Evolutionary conservation across 192 early-diverging fungal genomes (phyloP).

Genomic region (Backusella mclennaniae): DNA sequence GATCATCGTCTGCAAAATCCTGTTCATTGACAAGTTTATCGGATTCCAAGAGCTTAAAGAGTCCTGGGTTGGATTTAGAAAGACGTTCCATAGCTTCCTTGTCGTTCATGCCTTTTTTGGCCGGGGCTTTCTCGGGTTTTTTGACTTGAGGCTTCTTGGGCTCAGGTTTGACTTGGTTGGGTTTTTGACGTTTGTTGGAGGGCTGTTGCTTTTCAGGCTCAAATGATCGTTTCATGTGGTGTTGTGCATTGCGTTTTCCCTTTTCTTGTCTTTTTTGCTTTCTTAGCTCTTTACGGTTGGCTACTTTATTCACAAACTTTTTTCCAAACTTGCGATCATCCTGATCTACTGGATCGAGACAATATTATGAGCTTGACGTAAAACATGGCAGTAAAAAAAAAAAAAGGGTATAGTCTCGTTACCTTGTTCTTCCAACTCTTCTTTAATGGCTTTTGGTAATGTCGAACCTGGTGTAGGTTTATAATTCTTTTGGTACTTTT

Average conservation of each 20-base stretch:
- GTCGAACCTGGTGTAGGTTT: constrained; percentile 3
- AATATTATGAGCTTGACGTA: not conserved
- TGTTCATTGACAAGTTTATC: constrained; percentile 36
- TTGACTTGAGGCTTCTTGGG: not conserved
- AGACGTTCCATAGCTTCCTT: constrained; percentile 41
- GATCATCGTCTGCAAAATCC: constrained; percentile 44
- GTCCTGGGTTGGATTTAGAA: constrained; percentile 44
- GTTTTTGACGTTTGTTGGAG: constrained; percentile 2
- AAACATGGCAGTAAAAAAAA: too few species aligned
- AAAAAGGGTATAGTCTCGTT: too few species aligned
- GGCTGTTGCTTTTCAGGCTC: constrained; percentile 1
- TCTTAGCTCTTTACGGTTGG: constrained; percentile 43
- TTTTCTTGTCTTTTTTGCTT: constrained; percentile 53
- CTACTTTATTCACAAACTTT: constrained; percentile 46
- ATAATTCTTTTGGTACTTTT: not conserved
- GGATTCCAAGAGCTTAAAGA: constrained; percentile 45
- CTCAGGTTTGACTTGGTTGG: not conserved
- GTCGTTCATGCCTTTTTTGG: constrained; percentile 9
- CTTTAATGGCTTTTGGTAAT: constrained; percentile 2
- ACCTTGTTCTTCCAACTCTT: constrained; percentile 21
- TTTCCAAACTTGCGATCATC: constrained; percentile 50
- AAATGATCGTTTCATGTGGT: constrained; percentile 28
- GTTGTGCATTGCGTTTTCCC: constrained; percentile 10
- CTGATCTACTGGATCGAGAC: constrained; percentile 25
- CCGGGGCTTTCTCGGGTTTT: not conserved